phyloP scores from a whole-genome alignment of 108 stramenopile species.

The Seminavis robusta region DNA sequence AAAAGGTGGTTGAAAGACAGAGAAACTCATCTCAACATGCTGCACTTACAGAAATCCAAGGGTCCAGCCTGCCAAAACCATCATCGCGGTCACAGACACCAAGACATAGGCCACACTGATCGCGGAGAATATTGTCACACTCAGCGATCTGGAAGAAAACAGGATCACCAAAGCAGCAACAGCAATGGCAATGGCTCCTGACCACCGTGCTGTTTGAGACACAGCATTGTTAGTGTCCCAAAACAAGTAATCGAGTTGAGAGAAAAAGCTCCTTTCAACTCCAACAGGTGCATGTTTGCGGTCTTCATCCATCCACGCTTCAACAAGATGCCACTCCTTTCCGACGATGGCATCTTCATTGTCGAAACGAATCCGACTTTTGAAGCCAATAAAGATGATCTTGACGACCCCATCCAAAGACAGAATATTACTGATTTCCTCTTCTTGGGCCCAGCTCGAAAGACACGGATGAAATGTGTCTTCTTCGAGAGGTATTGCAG shows the following conservation, averaged over 20 bases:
- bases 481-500: conserved; percentile 29
- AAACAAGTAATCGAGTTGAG: conserved; percentile 39
- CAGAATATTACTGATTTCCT: conserved; percentile 9
- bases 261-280: conserved; percentile 21
- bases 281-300: conserved; percentile 17
- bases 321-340: conserved; percentile 33
- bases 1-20: too few species aligned
- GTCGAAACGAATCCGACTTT: conserved; percentile 24
- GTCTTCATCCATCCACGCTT: conserved; percentile 32
- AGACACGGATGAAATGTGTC: conserved; percentile 46
- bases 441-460: conserved; percentile 24
- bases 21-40: too few species aligned
- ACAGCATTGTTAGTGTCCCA: conserved; percentile 43
- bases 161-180: conserved; percentile 42
- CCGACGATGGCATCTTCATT: conserved; percentile 26
- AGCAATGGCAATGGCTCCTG: conserved; percentile 35
- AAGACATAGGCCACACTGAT: conserved; percentile 46
- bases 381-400: conserved; percentile 26
- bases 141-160: conserved; percentile 35
- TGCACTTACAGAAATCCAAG: too few species aligned
- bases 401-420: conserved; percentile 25
- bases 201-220: conserved; percentile 24
- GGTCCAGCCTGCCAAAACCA: conserved; percentile 49
- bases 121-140: conserved; percentile 33
- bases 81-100: conserved; percentile 40